Evolutionary conservation across 1,284 basidiomycete genomes (phyloP), one percentile per base, ranked within the genome.

Genomic region (Thecaphora thlaspeos): DNA sequence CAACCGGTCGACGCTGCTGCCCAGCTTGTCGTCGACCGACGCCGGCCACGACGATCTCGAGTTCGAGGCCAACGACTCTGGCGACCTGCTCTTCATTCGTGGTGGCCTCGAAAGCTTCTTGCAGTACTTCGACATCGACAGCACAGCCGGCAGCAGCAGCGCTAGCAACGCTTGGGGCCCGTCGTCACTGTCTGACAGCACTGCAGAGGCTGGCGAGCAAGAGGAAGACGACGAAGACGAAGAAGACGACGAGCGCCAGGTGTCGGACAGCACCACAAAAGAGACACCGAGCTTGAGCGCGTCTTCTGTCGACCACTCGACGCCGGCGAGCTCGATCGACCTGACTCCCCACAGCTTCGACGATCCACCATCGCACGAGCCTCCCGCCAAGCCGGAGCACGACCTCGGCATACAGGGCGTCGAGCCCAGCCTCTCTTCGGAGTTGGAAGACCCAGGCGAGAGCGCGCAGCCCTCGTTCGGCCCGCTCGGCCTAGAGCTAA

Each of bases 31-130:
- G 51, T 48, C 45, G 26, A 51, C 46, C 21, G 54, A 70, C 22
- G 40, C 42, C 2, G 19, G 46, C 30, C 19, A 55, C 24, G 69
- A 58, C 14, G 55, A 66, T 21, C 47, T 67, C 36, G 63, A 71
- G 18, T 40, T 59, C 26, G 63, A 60, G 41, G 61, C 42, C 78
- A 81, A 10, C 79, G 82, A 38, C 82, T 84, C 24, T 46, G 55
- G 40, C n/a, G 69, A 71, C 46, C 55, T 73, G 2, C 50, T 73
- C 32, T 73, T 67, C 34, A 48, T 51, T 21, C 68, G 68, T 22
- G 70, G 69, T 17, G 70, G 70, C 2, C 39, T 73, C 3, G 69
- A 73, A 18, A 66, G 58, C 39, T 56, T 71, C 10, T 39, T 73
- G 32, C 48, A 61, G 23, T 69, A 46, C 49, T 71, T 69, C 50